These are phyloP conservation scores for Clitoria ternatea DNA, from an alignment of 306 rosid species.

Conservation along the genomic window DNA sequence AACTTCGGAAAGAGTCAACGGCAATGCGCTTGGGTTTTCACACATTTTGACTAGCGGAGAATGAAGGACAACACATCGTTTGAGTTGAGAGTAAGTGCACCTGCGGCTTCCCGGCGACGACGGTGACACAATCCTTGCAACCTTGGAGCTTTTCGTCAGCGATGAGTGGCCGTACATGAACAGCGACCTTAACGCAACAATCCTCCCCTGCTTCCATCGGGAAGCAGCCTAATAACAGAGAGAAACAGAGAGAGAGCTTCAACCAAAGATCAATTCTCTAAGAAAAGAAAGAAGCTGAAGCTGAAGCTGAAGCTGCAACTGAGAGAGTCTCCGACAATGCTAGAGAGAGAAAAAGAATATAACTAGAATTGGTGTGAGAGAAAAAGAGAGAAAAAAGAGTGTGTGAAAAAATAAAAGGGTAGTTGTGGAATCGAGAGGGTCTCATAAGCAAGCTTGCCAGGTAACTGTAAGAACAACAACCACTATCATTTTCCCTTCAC, in stretches of 20 bases:
- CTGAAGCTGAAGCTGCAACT: not conserved
- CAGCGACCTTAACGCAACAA: slow-evolving; percentile 96
- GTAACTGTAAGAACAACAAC: slow-evolving; percentile 50
- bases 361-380: slow-evolving; percentile 22
- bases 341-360: slow-evolving; percentile 46
- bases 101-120: slow-evolving; percentile 92
- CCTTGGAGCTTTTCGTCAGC: slow-evolving; percentile 96
- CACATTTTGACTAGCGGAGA: not conserved
- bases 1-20: slow-evolving; percentile 16
- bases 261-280: not conserved
- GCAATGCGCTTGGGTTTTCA: slow-evolving; percentile 16
- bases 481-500: slow-evolving; percentile 52
- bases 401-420: slow-evolving; percentile 33
- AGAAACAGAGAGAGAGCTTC: not conserved
- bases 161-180: slow-evolving; percentile 92
- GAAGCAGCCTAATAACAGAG: slow-evolving; percentile 25
- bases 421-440: slow-evolving; percentile 30
- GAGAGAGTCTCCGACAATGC: slow-evolving; percentile 6
- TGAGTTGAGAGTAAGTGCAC: slow-evolving; percentile 39
- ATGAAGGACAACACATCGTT: slow-evolving; percentile 12
- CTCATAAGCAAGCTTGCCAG: slow-evolving; percentile 18
- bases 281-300: not conserved
- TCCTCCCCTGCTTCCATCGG: slow-evolving; percentile 88
- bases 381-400: slow-evolving; percentile 1
- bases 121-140: slow-evolving; percentile 96